Base-by-base conservation (phyloP, 495 filamentous ascomycete species). In the Durotheca rogersii region DNA sequence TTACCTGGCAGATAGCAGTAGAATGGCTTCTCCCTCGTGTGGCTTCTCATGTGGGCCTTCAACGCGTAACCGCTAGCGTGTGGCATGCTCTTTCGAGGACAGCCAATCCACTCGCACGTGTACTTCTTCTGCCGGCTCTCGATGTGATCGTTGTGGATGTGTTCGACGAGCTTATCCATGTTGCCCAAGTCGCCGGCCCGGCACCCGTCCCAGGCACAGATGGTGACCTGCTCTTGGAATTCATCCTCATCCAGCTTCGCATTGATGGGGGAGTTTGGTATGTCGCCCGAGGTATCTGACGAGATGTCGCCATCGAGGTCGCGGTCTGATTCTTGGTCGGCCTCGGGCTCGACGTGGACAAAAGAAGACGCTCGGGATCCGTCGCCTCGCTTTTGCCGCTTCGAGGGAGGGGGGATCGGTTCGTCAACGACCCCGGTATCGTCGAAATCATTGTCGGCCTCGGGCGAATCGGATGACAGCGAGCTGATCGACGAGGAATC, bases 1-100 rank as follows among this genome's bases (percentile, higher is more conserved):
- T 47, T 79, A 96, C 93, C 93, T 31, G 93, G 93, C 16, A 98
- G 69, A 10, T 86, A 85, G 68, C 93, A 98, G 68, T 95, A 97
- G 61, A 97, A 98, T 0, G 93, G 93, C 69, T 98, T 98, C 73
- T 98, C 94, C 66, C 90, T 82, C 1, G 93, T 98, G 71, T 98
- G 93, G 63, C 89, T 95, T 65, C 93, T 72, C 90, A 97, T 96
- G 69, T 98, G 93, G 17, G 94, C 93, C 63, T 90, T 87, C 51
- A 98, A 72, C 10, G 93, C 93, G 71, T 98, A 98, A 7, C 88
- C 94, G 60, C 89, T 95, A 4, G 92, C 91, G 71, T 98, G 93
- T 11, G 87, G 81, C 70, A 88, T 80, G 39, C 90, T 89, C 72
- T 95, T 95, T 38, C 90, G 74, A 44, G 72, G 75, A 65, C 93